phyloP scores from a whole-genome alignment of 1,284 basidiomycete species.

The Takashimella koratensis region DNA sequence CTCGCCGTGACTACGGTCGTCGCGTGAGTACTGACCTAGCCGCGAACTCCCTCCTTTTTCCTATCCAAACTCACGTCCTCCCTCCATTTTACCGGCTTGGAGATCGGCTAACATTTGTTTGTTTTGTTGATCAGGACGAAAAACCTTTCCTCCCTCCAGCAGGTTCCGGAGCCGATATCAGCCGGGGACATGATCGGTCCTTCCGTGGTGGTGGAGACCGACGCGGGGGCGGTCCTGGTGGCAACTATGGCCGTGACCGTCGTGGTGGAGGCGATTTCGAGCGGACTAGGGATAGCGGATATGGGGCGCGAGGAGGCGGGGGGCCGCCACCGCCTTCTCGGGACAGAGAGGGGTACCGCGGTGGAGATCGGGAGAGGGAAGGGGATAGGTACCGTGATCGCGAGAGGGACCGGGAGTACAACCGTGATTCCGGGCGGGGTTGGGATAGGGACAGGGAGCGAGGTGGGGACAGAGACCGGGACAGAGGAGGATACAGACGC shows the following conservation, averaged over 20 bases:
- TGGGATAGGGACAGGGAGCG: constrained; percentile 1
- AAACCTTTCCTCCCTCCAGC: background rate
- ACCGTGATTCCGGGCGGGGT: background rate
- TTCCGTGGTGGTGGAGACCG: background rate
- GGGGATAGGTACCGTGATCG: background rate
- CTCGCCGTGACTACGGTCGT: constrained; percentile 5
- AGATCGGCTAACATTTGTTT: background rate
- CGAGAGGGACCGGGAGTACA: background rate
- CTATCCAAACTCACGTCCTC: background rate
- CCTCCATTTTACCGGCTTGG: constrained; percentile 1
- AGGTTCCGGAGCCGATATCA: constrained; percentile 3
- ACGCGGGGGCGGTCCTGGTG: background rate
- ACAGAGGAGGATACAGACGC: background rate
- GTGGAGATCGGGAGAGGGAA: background rate
- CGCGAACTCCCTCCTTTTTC: background rate
- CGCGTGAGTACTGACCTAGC: constrained; percentile 3
- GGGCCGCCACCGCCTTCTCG: background rate
- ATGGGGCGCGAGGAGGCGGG: constrained; percentile 1
- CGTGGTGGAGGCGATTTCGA: background rate
- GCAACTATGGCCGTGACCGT: constrained; percentile 2
- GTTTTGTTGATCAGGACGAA: background rate
- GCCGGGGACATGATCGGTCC: constrained; percentile 1
- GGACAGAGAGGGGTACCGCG: background rate
- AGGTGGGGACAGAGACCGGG: constrained; percentile 7
- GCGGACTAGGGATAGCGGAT: constrained; percentile 12